phyloP scores from a whole-genome alignment of 345 rosid species.

The Gossypium arboreum region DNA sequence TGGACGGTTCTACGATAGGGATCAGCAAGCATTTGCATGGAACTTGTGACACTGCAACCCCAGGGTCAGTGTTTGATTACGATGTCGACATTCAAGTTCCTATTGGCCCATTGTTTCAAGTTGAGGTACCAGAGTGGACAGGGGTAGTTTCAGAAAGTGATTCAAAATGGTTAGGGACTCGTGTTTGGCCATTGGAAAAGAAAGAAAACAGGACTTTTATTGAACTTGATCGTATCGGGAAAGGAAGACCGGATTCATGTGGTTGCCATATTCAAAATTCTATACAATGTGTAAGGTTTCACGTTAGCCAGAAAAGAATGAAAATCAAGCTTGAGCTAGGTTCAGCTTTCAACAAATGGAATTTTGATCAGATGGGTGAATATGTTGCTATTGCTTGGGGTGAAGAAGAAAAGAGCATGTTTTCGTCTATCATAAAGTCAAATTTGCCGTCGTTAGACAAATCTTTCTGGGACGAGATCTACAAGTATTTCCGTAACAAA shows the following conservation, averaged over 20 bases:
- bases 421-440: conserved; percentile 39
- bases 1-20: conserved; percentile 16
- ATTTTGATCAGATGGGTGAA: conserved; percentile 73
- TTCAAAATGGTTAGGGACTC: conserved; percentile 72
- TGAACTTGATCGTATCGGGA: conserved; percentile 85
- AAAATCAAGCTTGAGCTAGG: conserved; percentile 66
- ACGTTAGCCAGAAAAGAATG: conserved; percentile 41
- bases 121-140: conserved; percentile 65
- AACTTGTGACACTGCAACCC: conserved; percentile 23
- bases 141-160: conserved; percentile 47
- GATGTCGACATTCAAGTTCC: conserved; percentile 35
- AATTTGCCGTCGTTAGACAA: conserved; percentile 34
- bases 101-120: conserved; percentile 68
- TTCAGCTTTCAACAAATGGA: conserved; percentile 55
- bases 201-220: conserved; percentile 35
- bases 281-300: conserved; percentile 70
- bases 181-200: conserved; percentile 61
- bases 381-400: conserved; percentile 52
- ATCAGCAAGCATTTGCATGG: conserved; percentile 8
- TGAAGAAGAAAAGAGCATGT: conserved; percentile 45
- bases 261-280: conserved; percentile 68
- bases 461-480: conserved; percentile 47
- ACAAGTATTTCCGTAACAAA: conserved; percentile 40
- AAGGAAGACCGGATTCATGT: conserved; percentile 74
- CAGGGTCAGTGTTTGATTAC: conserved; percentile 32